A percentile compares a stretch with the other conserved stretches of the same genome.
Conservation (phyloP, 176 grass and related monocot genomes). For the Poa annua region DNA sequence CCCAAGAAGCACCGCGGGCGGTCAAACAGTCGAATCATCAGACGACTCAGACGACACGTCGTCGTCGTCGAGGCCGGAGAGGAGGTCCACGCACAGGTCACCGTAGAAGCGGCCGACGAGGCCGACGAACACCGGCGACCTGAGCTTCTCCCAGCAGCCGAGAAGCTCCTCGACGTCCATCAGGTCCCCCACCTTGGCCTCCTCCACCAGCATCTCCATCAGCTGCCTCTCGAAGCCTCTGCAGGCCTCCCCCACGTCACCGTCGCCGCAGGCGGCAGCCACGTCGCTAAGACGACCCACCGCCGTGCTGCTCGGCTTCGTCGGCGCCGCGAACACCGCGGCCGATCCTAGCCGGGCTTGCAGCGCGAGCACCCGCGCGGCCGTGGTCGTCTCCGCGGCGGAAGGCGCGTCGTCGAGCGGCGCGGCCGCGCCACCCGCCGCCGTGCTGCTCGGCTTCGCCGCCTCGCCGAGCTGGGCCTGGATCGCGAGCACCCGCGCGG, state of each 20-base stretch:
- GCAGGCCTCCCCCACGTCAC: slow-evolving; percentile 64
- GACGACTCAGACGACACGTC: background rate
- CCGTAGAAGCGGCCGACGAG: slow-evolving; percentile 79
- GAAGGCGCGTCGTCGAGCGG: slow-evolving; percentile 15
- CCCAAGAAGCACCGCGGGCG: background rate
- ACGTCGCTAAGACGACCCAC: background rate
- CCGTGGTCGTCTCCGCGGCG: slow-evolving; percentile 1
- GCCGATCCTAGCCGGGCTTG: slow-evolving; percentile 31
- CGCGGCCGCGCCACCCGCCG: background rate
- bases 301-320: background rate
- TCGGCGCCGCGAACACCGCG: slow-evolving; percentile 7
- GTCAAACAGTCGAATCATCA: background rate
- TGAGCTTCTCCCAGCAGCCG: slow-evolving; percentile 63
- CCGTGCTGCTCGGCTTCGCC: background rate
- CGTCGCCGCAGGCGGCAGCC: background rate
- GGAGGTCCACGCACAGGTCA: slow-evolving; percentile 82
- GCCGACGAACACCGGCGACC: slow-evolving; percentile 66
- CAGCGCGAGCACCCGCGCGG: slow-evolving; percentile 25
- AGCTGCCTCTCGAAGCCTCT: slow-evolving; percentile 74
- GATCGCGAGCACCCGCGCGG: slow-evolving; percentile 22
- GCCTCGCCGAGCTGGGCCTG: slow-evolving; percentile 38
- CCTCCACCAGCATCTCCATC: slow-evolving; percentile 85
- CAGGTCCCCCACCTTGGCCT: slow-evolving; percentile 78
- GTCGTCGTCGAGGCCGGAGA: slow-evolving; percentile 28
- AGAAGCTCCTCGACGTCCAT: slow-evolving; percentile 86